Evolutionary conservation across 257 asterid genomes (phyloP), one percentile per base, ranked within the genome.

Genomic region (Voacanga thouarsii): DNA sequence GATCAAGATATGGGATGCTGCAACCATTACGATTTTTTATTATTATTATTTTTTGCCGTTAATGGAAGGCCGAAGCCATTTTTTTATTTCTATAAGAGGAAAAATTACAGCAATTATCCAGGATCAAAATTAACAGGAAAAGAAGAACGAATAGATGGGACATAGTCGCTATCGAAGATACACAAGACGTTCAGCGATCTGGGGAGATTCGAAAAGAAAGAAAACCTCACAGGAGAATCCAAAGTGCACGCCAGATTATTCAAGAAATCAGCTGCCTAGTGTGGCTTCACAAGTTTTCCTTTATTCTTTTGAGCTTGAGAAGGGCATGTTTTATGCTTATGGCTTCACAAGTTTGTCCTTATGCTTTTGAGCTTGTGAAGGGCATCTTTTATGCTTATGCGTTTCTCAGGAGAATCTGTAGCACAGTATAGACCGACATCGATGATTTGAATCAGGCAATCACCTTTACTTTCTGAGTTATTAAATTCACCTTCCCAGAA

Each of bases 341-440:
- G 57, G n/a, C 71, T 78, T 78, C 24, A 75, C 33, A 60, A 87
- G 70, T 3, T 64, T 61, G 73, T 77, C 72, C 72, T 77, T 4
- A 70, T 77, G 21, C 57, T 71, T 77, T 80, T 78, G 72, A 90
- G 77, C 82, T 81, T 77, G 51, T 61, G 78, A 74, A 89, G 88
- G 55, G 85, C 92, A 19, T 86, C 86, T 65, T 56, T 70, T 18
- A 86, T 81, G 85, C 65, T 64, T 11, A 82, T 70, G 57, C 92
- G 89, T 10, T 55, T 75, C 28, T 68, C 80, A 1, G 89, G 87
- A 68, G 88, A 77, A 50, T 89, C 91, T 49, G 75, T 81, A 73
- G 81, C 80, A 33, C 94, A 91, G 6, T 89, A 80, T 16, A 89
- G 74, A 12, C 85, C 91, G 28, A 88, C 82, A n/a, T 78, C 85